Conservation (phyloP, 2,329 filamentous ascomycete genomes). For the Purpureocillium lavendulum region DNA sequence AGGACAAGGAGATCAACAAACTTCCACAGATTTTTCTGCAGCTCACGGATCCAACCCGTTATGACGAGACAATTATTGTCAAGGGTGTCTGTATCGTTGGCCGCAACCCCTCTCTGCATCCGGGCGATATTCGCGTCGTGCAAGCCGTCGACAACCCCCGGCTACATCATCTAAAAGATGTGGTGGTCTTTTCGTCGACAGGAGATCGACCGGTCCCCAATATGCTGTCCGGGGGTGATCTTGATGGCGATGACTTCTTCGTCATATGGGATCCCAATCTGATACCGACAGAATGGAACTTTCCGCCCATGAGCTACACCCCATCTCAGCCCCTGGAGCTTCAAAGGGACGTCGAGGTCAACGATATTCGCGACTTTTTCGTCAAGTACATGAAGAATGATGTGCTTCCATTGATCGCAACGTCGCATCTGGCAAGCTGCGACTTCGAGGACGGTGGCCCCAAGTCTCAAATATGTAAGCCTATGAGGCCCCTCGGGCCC, state of each 20-base stretch:
- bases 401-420: slow-evolving; percentile 68
- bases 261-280: slow-evolving; percentile 82
- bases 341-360: slow-evolving; percentile 55
- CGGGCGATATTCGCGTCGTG: slow-evolving; percentile 85
- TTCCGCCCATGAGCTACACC: slow-evolving; percentile 69
- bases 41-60: slow-evolving; percentile 50
- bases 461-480: slow-evolving; percentile 44
- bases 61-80: slow-evolving; percentile 53
- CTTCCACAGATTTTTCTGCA: slow-evolving; percentile 89
- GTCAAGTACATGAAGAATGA: slow-evolving; percentile 91
- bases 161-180: slow-evolving; percentile 72
- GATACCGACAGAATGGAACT: slow-evolving; percentile 62
- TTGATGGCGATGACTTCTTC: slow-evolving; percentile 94
- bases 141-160: slow-evolving; percentile 66
- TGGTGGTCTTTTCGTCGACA: slow-evolving; percentile 76
- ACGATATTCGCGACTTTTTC: slow-evolving; percentile 78
- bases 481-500: not conserved
- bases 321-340: slow-evolving; percentile 47
- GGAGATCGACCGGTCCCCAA: slow-evolving; percentile 80
- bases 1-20: slow-evolving; percentile 34
- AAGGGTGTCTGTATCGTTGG: slow-evolving; percentile 75
- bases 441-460: slow-evolving; percentile 62
- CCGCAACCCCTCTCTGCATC: slow-evolving; percentile 88
- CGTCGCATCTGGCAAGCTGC: slow-evolving; percentile 70
- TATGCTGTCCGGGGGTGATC: slow-evolving; percentile 93